A percentile compares a stretch with the other conserved stretches of the same genome.
Conservation (phyloP, 164 flowering plant species). For the Vitis rotundifolia region DNA sequence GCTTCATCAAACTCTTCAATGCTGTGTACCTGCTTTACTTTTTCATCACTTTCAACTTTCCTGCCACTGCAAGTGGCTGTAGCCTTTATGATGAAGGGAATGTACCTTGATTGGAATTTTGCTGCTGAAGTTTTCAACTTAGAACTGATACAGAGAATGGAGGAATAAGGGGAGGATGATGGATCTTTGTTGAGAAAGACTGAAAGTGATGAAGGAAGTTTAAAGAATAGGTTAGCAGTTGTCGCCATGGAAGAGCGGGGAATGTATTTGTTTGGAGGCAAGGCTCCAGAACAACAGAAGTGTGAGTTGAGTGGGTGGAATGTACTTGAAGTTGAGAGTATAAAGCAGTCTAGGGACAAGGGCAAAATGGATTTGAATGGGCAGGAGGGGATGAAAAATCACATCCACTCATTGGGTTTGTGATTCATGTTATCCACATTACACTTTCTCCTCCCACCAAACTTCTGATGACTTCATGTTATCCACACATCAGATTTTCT, state of each 20-base stretch:
- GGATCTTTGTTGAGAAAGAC: constrained; percentile 11
- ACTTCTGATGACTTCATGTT: no score
- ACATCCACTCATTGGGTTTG: constrained; percentile 42
- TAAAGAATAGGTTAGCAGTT: constrained; percentile 37
- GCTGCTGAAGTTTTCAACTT: constrained; percentile 17
- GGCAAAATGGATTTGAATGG: constrained; percentile 2
- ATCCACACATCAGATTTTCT: no score
- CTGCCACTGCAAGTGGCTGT: constrained; percentile 20
- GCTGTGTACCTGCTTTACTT: constrained; percentile 67
- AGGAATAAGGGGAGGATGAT: constrained; percentile 5
- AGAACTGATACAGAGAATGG: constrained; percentile 11
- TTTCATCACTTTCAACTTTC: constrained; percentile 40
- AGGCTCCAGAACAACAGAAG: constrained; percentile 12
- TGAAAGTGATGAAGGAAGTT: constrained; percentile 21
- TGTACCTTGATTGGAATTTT: constrained; percentile 4
- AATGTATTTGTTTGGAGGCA: neutral
- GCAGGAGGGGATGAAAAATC: neutral
- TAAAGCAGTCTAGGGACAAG: constrained; percentile 5
- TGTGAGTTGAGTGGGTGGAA: no score
- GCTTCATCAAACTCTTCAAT: constrained; percentile 73
- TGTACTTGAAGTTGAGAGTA: no score
- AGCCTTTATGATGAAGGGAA: constrained; percentile 24
- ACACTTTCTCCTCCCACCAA: no score
- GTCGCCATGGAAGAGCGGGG: constrained; percentile 39
- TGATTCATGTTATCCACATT: constrained; percentile 31